Evolutionary conservation across 2,329 filamentous ascomycete species (phyloP), one percentile per base, ranked within the genome.

Genomic region (Aspergillus pseudoviridinutans): DNA sequence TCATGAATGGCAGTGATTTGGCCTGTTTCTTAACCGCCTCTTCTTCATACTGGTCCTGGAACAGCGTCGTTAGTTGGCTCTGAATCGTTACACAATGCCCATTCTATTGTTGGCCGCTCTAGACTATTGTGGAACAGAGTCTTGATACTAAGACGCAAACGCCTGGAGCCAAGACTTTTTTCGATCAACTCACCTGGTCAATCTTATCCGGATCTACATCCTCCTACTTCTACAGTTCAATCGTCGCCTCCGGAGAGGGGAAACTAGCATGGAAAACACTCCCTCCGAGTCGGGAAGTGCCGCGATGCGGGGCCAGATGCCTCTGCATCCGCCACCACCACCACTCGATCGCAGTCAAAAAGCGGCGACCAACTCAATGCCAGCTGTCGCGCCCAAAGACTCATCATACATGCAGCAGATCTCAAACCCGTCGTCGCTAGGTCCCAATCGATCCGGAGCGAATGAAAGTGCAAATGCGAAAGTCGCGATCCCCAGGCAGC

Each of bases 401-500:
- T 17, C 42, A 12, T 12, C 42, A 14, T 22, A 46, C 20, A 20
- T 24, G 42, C n/a, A 22, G n/a, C 22, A 20, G 8, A 46, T 22
- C 20, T 46, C 42, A 20, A 46, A 10, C 1, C 22, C 42, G 20
- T 46, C 42, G 4, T 22, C 42, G 22, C n/a, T 24, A 24, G 42
- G 58, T 32, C 58, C 35, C 50, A 54, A 20, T 32, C 25, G 57
- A 24, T 9, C 59, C 20, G 60, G 53, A 29, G 65, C 56, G 29
- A 64, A 61, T 32, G 60, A 59, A 20, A 44, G 59, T 47, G 17
- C 51, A 22, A 66, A 61, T 54, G 61, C 60, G 38, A 73, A 73
- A 57, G 67, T 73, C 17, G 67, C 69, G 2, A 73, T 73, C 9
- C 71, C 71, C 28, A 65, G 71, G 24, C 65, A 69, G 54, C 63